phyloP scores from a whole-genome alignment of 2,329 filamentous ascomycete species.

The Ophiocordyceps australis region DNA sequence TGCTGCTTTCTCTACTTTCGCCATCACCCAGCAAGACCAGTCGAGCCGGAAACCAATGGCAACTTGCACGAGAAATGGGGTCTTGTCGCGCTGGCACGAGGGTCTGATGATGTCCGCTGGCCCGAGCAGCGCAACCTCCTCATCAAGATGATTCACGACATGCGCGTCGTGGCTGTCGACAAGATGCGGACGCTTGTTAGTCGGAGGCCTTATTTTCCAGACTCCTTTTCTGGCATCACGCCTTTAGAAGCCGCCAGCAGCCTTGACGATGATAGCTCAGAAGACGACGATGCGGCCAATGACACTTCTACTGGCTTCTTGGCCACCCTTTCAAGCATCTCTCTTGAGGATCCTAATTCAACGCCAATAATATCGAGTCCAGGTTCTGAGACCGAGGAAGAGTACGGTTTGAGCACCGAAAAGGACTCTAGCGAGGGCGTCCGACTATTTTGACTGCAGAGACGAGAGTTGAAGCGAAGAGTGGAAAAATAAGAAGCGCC shows the following conservation, averaged over 20 bases:
- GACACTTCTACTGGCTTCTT: too few species aligned
- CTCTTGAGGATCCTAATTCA: too few species aligned
- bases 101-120: background rate
- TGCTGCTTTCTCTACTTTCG: constrained; percentile 23
- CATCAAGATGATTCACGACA: constrained; percentile 1
- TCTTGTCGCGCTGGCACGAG: background rate
- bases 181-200: background rate
- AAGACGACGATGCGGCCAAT: too few species aligned
- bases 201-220: background rate
- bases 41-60: constrained; percentile 2
- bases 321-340: too few species aligned
- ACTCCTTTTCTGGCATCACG: background rate
- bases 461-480: too few species aligned
- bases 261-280: too few species aligned
- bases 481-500: too few species aligned
- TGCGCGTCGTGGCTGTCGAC: background rate
- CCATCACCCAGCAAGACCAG: constrained; percentile 11
- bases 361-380: too few species aligned
- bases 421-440: too few species aligned
- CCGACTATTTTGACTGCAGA: too few species aligned
- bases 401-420: too few species aligned
- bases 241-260: background rate
- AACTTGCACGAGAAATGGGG: constrained; percentile 2
- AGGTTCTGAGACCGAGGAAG: too few species aligned
- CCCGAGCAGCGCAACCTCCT: constrained; percentile 1